These are phyloP conservation scores for Marasmius tenuissimus DNA, from an alignment of 1,284 basidiomycete species.

Conservation along the genomic window DNA sequence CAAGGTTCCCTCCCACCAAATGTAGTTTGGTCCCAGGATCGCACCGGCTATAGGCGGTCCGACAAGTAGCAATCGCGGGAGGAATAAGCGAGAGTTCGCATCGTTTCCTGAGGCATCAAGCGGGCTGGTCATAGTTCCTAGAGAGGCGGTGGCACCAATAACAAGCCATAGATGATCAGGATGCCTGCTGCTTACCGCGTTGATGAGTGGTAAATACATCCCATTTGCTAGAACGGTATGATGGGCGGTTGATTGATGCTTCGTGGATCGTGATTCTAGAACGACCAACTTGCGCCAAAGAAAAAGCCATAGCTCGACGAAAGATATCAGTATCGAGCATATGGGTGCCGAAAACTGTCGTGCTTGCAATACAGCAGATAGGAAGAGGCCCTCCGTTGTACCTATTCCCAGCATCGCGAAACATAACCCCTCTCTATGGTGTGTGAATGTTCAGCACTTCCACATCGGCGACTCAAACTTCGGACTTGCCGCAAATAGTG, in stretches of 20 bases:
- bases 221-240: constrained; percentile 9
- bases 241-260: neutral
- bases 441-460: no score
- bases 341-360: neutral
- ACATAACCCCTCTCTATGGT: constrained; percentile 15
- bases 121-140: neutral
- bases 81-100: neutral
- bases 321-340: neutral
- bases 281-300: constrained; percentile 20
- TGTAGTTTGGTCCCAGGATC: neutral
- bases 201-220: neutral
- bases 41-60: neutral
- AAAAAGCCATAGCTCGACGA: constrained; percentile 23
- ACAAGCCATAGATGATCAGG: neutral
- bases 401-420: constrained; percentile 24
- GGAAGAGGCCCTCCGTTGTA: constrained; percentile 21
- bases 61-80: neutral
- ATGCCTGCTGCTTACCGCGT: neutral
- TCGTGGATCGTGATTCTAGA: neutral
- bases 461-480: no score
- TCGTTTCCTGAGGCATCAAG: neutral
- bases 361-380: constrained; percentile 22
- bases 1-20: neutral
- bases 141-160: neutral
- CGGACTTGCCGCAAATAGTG: constrained; percentile 15